These are phyloP conservation scores for Phytophthora idaei DNA, from an alignment of 352 stramenopile genomes.

Conservation along the genomic window DNA sequence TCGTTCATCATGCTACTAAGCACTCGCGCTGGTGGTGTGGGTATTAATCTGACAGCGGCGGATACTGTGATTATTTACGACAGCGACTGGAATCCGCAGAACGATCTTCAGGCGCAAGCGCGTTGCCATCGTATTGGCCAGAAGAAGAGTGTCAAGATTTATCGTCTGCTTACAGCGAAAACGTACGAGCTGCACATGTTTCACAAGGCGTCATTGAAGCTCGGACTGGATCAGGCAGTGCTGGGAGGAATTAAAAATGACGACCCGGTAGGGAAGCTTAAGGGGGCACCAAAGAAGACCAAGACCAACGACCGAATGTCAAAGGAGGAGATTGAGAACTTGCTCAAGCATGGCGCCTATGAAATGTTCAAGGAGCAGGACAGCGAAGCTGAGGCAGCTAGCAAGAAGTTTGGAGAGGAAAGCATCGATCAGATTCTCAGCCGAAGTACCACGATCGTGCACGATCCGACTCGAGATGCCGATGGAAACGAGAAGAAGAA, in stretches of 20 bases:
- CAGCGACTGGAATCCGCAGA: slow-evolving; percentile 99
- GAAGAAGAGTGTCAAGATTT: slow-evolving; percentile 94
- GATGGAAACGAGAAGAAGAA: slow-evolving; percentile 68
- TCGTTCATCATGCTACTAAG: slow-evolving; percentile 98
- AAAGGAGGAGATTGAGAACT: slow-evolving; percentile 92
- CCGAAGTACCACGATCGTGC: slow-evolving; percentile 87
- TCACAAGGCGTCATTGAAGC: slow-evolving; percentile 91
- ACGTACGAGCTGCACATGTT: slow-evolving; percentile 96
- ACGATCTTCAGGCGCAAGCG: slow-evolving; percentile 92
- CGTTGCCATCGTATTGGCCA: slow-evolving; percentile 94
- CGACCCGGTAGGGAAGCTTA: slow-evolving; percentile 49
- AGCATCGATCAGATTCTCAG: slow-evolving; percentile 99
- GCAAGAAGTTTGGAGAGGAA: slow-evolving; percentile 96
- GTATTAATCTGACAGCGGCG: slow-evolving; percentile 96
- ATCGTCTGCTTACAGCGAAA: slow-evolving; percentile 90
- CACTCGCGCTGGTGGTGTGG: slow-evolving; percentile 97
- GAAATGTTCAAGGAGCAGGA: slow-evolving; percentile 95
- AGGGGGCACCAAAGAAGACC: slow-evolving; percentile 34
- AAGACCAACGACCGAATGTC: slow-evolving; percentile 67
- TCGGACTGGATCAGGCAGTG: slow-evolving; percentile 92
- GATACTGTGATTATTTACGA: slow-evolving; percentile 96
- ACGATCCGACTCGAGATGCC: slow-evolving; percentile 71
- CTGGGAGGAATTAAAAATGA: slow-evolving; percentile 87
- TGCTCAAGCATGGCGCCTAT: slow-evolving; percentile 94
- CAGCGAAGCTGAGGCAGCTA: slow-evolving; percentile 89